A percentile compares a stretch with the other conserved stretches of the same genome.
These are phyloP conservation scores for Myrica gale DNA, from an alignment of 306 rosid species.

Conservation along the genomic window DNA sequence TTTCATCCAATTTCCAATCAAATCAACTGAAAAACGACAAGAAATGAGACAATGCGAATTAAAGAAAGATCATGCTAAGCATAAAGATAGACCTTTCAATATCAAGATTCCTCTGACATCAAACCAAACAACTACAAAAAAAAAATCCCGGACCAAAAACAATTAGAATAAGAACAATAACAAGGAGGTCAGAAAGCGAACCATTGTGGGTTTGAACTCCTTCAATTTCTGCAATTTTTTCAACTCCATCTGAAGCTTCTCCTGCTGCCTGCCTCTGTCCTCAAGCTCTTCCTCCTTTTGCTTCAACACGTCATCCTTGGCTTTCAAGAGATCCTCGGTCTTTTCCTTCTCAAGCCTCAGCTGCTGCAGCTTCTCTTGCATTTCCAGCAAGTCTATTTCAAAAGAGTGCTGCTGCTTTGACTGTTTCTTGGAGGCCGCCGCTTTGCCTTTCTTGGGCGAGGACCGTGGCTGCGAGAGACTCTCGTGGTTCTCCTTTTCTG, in stretches of 20 bases:
- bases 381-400: slow-evolving; percentile 68
- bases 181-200: slow-evolving; percentile 18
- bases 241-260: slow-evolving; percentile 73
- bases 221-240: slow-evolving; percentile 78
- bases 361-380: slow-evolving; percentile 68
- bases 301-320: slow-evolving; percentile 66
- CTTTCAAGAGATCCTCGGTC: slow-evolving; percentile 73
- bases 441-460: slow-evolving; percentile 46
- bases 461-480: slow-evolving; percentile 40
- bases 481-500: slow-evolving; percentile 44
- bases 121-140: background rate
- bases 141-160: background rate
- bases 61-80: background rate
- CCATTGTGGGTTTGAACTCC: slow-evolving; percentile 91
- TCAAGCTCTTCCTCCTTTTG: slow-evolving; percentile 72
- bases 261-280: slow-evolving; percentile 51
- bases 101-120: no score
- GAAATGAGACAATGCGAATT: background rate
- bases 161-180: no score
- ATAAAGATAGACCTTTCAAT: background rate
- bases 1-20: background rate
- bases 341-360: slow-evolving; percentile 77
- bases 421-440: slow-evolving; percentile 55
- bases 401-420: slow-evolving; percentile 42
- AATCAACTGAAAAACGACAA: background rate